These are phyloP conservation scores for Rhododendron griersonianum DNA, from an alignment of 148 eudicot genomes.

Conservation along the genomic window DNA sequence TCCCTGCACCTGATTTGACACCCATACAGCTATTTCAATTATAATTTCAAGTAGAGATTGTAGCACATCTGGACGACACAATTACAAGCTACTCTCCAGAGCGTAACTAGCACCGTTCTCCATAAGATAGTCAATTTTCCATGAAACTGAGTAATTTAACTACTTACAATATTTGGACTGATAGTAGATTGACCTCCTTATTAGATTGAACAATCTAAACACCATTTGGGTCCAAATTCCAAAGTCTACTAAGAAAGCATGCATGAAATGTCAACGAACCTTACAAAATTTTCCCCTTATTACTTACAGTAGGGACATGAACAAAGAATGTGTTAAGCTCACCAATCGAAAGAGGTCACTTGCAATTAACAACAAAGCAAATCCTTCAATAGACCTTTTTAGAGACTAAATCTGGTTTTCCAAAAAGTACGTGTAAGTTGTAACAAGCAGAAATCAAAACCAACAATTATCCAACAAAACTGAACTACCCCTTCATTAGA, in stretches of 20 bases:
- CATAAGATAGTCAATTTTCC: neutral
- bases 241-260: neutral
- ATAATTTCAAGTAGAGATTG: neutral
- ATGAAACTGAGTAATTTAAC: neutral
- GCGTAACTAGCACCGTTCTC: neutral
- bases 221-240: neutral
- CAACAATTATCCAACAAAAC: neutral
- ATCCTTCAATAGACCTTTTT: neutral
- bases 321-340: neutral
- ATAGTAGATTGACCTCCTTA: neutral
- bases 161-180: neutral
- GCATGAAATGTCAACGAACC: neutral
- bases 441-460: neutral
- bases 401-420: neutral
- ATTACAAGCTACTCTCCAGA: neutral
- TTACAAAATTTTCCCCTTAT: neutral
- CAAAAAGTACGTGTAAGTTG: neutral
- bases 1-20: neutral
- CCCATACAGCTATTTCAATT: neutral
- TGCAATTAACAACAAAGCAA: neutral
- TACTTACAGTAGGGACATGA: neutral
- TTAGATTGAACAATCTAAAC: neutral
- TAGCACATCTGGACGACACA: neutral
- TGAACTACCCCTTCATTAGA: constrained; percentile 54
- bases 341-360: neutral